phyloP scores from a whole-genome alignment of 805 yeast species.

The Saturnispora sanitii region DNA sequence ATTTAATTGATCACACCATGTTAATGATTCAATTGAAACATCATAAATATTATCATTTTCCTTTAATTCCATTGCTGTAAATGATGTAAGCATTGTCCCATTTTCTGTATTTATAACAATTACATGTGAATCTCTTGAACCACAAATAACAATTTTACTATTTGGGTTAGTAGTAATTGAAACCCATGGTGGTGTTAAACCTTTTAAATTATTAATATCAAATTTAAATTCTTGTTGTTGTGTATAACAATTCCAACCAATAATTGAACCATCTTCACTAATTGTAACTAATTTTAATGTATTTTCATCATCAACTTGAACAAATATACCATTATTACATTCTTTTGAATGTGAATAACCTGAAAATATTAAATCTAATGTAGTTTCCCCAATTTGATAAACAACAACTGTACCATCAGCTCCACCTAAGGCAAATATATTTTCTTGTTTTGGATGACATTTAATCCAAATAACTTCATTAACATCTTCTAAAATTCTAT shows the following conservation, averaged over 20 bases:
- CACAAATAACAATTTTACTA: conserved; percentile 54
- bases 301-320: conserved; percentile 47
- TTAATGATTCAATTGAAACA: conserved; percentile 68
- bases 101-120: conserved; percentile 66
- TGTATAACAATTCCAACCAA: conserved; percentile 85
- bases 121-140: conserved; percentile 81
- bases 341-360: conserved; percentile 77
- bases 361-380: conserved; percentile 60
- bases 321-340: conserved; percentile 71
- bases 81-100: conserved; percentile 58
- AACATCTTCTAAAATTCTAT: conserved; percentile 54
- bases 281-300: conserved; percentile 58
- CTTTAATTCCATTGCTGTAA: conserved; percentile 53
- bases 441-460: conserved; percentile 62
- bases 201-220: conserved; percentile 57
- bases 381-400: conserved; percentile 54
- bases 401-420: conserved; percentile 92
- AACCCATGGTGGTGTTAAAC: conserved; percentile 83
- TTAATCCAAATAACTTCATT: conserved; percentile 83
- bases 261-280: conserved; percentile 78
- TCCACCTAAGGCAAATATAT: conserved; percentile 84
- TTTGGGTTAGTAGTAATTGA: conserved; percentile 44
- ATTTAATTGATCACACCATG: conserved; percentile 55
- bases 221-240: conserved; percentile 60
- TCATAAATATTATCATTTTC: conserved; percentile 50